Evolutionary conservation across 345 rosid genomes (phyloP).

Genomic region (Eucalyptus curtisii): DNA sequence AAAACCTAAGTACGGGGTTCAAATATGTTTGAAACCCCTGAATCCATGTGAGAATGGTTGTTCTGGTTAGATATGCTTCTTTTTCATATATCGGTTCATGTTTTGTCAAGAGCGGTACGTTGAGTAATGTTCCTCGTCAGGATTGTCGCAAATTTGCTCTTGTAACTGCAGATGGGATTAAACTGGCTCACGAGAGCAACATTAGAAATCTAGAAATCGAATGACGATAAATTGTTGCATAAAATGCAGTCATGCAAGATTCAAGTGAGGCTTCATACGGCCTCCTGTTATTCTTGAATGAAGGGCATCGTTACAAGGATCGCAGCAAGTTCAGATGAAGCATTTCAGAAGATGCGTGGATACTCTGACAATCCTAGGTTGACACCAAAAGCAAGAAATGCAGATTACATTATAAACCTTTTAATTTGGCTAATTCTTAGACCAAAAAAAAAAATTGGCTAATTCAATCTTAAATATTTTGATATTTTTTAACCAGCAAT

Average conservation of each 20-base stretch:
- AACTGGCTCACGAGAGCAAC: background rate
- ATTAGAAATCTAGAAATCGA: background rate
- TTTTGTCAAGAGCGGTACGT: background rate
- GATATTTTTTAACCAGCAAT: background rate
- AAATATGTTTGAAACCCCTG: constrained; percentile 16
- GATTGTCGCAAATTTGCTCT: background rate
- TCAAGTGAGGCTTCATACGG: background rate
- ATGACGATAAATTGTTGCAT: background rate
- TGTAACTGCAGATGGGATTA: background rate
- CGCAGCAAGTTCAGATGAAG: background rate
- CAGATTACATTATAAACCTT: background rate
- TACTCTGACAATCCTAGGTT: background rate
- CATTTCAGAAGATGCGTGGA: background rate
- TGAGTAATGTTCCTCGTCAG: background rate
- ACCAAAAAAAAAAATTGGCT: too few species aligned
- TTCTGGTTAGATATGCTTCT: background rate
- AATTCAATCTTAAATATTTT: background rate
- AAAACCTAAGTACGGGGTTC: constrained; percentile 35
- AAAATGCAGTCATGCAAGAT: background rate
- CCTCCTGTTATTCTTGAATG: background rate
- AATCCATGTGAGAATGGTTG: background rate
- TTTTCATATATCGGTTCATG: background rate
- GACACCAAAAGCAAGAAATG: background rate
- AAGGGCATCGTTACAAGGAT: background rate
- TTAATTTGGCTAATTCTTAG: background rate